A percentile compares a stretch with the other conserved stretches of the same genome.
Conservation (phyloP, 345 rosid species). For the Passiflora organensis region DNA sequence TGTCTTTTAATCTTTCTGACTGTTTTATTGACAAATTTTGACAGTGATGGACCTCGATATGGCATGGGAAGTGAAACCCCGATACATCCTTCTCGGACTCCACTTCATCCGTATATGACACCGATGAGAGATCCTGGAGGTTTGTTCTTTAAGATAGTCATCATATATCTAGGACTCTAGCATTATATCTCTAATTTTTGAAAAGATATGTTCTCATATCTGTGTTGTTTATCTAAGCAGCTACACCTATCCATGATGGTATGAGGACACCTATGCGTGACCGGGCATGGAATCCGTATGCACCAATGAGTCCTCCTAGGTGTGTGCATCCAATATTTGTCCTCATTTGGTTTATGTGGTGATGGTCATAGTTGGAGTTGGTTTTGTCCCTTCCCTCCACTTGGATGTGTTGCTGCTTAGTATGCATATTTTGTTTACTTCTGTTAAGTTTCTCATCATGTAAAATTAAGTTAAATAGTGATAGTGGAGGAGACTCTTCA, state of each 20-base stretch:
- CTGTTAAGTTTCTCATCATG: no score
- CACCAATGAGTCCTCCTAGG: conserved; percentile 98
- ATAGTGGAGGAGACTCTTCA: neutral
- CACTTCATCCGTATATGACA: conserved; percentile 85
- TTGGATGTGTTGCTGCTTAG: no score
- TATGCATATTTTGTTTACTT: no score
- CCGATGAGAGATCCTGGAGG: conserved; percentile 95
- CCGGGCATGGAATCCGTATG: conserved; percentile 94
- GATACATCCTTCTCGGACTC: conserved; percentile 97
- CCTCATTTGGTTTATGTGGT: no score
- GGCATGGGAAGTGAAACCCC: conserved; percentile 97
- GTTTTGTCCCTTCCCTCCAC: neutral
- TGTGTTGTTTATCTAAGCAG: conserved; percentile 30
- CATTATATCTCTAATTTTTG: neutral
- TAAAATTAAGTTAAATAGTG: neutral
- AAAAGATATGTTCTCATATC: neutral
- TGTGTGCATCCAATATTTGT: conserved; percentile 10
- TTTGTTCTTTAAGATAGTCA: conserved; percentile 15
- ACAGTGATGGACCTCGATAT: conserved; percentile 71
- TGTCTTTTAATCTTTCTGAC: conserved; percentile 1
- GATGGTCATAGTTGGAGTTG: no score
- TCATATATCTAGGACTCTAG: conserved; percentile 6
- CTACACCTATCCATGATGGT: conserved; percentile 95
- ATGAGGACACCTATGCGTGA: conserved; percentile 98
- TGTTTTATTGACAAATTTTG: conserved; percentile 13